Base-by-base conservation (phyloP, 192 early-diverging fungal species). In the Coemansia biformis region DNA sequence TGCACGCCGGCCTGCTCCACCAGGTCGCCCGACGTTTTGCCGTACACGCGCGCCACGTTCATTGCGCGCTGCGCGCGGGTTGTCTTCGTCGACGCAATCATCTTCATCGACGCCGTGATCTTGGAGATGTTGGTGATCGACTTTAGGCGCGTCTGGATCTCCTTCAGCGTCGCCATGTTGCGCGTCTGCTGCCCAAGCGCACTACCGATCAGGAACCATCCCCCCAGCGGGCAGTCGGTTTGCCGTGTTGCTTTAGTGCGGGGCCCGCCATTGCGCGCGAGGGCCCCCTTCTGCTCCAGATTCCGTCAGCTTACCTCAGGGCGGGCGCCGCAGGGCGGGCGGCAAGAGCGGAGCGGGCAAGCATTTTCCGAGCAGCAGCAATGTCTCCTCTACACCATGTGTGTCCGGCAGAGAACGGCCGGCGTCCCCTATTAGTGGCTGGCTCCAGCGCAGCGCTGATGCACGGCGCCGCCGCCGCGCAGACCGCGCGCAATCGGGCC, bases 101-200 rank as follows among this genome's bases (percentile, higher is more conserved):
- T 96, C 83, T 99, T 99, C 94, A 99, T 99, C 37, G 93, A 97
- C 77, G 94, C 93, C 43, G 96, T 99, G 71, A 99, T 97, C 81
- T 99, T 99, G 61, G 86, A 90, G 79, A 97, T 99, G 85, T 93
- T 96, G 54, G 86, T 82, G 49, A 99, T 83, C 51, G 96, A 94
- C 81, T 94, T 93, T 66, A 96, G 75, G 50, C 96, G 91, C 48
- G 84, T 72, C 73, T 91, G 89, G 77, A 98, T 87, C 81, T 95
- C 92, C 76, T 86, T 87, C 57, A 92, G 79, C 48, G 92, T 92
- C 35, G 89, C 92, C 89, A 91, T 92, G 83, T 94, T 87, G 66
- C 89, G 88, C 48, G 80, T 71, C 78, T 91, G 88, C 24, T 26
- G 24, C 48, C 76, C 58, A 51, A 64, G 75, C 28, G 75, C 71